phyloP scores from a whole-genome alignment of 1,284 basidiomycete species.

The Agroathelia rolfsii region DNA sequence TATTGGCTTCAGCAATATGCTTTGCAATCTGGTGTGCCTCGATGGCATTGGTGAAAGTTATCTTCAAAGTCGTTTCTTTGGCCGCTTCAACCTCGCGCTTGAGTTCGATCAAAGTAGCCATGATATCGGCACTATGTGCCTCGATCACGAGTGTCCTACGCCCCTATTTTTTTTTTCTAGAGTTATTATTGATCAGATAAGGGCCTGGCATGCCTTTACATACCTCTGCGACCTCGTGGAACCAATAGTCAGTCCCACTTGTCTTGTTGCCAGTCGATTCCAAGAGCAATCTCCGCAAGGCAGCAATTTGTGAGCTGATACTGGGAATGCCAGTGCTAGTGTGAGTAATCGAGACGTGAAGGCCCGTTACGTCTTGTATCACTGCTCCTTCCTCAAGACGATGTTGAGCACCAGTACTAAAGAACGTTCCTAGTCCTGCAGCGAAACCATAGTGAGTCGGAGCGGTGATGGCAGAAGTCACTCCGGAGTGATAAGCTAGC shows the following conservation, averaged over 20 bases:
- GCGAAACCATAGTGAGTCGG: slow-evolving; percentile 48
- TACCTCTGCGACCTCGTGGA: slow-evolving; percentile 50
- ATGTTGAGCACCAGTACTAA: slow-evolving; percentile 54
- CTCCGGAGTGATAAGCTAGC: slow-evolving; percentile 50
- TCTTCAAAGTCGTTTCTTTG: slow-evolving; percentile 42
- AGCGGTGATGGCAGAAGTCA: slow-evolving; percentile 52
- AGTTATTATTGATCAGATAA: background rate
- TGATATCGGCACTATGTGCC: slow-evolving; percentile 63
- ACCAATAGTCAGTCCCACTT: slow-evolving; percentile 35
- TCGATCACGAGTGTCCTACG: slow-evolving; percentile 57
- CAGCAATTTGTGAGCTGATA: slow-evolving; percentile 61
- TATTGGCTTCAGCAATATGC: slow-evolving; percentile 56
- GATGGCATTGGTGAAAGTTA: slow-evolving; percentile 64
- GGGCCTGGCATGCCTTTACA: no score
- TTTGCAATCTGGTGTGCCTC: slow-evolving; percentile 71
- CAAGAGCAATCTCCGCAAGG: slow-evolving; percentile 45
- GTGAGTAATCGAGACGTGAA: slow-evolving; percentile 58
- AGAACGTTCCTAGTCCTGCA: slow-evolving; percentile 56
- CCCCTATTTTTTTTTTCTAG: slow-evolving; percentile 18
- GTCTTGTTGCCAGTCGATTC: slow-evolving; percentile 34
- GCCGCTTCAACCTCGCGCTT: slow-evolving; percentile 62
- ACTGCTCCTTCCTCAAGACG: slow-evolving; percentile 62
- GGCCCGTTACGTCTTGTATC: slow-evolving; percentile 53
- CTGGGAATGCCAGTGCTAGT: slow-evolving; percentile 34
- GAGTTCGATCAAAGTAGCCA: slow-evolving; percentile 64